Percentiles rank a stretch among this genome's conserved stretches.
Conservation (phyloP, 768 basidiomycete genomes). For the Rhizopogon salebrosus region DNA sequence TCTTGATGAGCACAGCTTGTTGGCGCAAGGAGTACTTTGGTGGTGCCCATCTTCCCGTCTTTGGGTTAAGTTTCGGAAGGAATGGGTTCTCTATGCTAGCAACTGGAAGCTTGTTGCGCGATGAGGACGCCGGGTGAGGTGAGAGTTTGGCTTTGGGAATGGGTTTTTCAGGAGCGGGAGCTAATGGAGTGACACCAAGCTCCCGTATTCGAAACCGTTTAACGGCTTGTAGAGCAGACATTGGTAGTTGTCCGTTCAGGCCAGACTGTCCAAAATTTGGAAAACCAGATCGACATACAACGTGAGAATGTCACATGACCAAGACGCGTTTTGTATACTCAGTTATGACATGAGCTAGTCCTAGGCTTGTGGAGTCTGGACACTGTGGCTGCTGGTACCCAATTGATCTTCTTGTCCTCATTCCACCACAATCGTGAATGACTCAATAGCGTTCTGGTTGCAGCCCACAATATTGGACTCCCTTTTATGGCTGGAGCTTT, state of each 20-base stretch:
- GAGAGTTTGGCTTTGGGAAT: slow-evolving; percentile 11
- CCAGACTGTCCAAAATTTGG: no score
- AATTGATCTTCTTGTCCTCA: background rate
- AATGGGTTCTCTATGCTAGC: slow-evolving; percentile 55
- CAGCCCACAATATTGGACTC: background rate
- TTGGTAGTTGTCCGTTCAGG: background rate
- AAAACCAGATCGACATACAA: no score
- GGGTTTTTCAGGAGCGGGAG: slow-evolving; percentile 16
- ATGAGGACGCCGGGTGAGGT: slow-evolving; percentile 4
- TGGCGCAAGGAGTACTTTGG: slow-evolving; percentile 69
- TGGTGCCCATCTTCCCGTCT: slow-evolving; percentile 61
- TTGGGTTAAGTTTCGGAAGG: slow-evolving; percentile 53
- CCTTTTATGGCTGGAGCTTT: slow-evolving; percentile 50
- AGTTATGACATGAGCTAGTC: no score
- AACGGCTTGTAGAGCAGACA: slow-evolving; percentile 12
- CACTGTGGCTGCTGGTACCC: background rate
- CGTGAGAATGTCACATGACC: background rate
- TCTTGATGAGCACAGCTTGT: slow-evolving; percentile 76
- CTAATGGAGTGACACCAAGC: slow-evolving; percentile 13
- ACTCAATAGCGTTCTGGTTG: no score
- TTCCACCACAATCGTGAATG: background rate
- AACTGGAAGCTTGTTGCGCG: slow-evolving; percentile 13
- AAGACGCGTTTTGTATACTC: background rate
- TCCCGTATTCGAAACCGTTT: slow-evolving; percentile 23
- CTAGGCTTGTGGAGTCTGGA: no score